Percentiles rank a stretch among this genome's conserved stretches.
Conservation (phyloP, 2,329 filamentous ascomycete genomes). For the Thielaviopsis euricoi region DNA sequence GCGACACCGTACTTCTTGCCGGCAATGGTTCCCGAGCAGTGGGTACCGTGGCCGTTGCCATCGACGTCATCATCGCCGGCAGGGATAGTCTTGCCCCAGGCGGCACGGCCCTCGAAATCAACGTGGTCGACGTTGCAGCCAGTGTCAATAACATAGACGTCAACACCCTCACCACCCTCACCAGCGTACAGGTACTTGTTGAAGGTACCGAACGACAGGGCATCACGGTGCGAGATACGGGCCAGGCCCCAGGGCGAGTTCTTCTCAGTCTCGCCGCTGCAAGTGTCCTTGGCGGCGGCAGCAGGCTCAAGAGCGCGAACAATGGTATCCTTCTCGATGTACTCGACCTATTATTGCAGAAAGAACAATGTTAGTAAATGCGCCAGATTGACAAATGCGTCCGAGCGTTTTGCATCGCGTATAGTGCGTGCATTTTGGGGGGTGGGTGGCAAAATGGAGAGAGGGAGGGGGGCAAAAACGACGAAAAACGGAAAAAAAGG, state of each 20-base stretch:
- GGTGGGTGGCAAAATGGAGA: background rate
- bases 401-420: background rate
- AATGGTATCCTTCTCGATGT: conserved; percentile 85
- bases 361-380: conserved; percentile 6
- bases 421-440: background rate
- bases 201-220: conserved; percentile 76
- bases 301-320: conserved; percentile 60
- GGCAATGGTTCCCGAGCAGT: conserved; percentile 95
- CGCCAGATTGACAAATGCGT: background rate
- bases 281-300: conserved; percentile 25
- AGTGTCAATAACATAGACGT: conserved; percentile 97
- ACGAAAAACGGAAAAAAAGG: background rate
- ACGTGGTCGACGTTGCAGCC: conserved; percentile 88
- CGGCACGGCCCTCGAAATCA: conserved; percentile 90
- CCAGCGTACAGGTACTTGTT: conserved; percentile 94
- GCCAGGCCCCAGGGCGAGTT: conserved; percentile 97
- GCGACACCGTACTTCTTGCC: conserved; percentile 99
- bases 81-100: conserved; percentile 96
- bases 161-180: conserved; percentile 89
- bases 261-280: conserved; percentile 57
- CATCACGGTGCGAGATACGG: conserved; percentile 87
- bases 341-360: conserved; percentile 69
- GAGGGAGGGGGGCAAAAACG: background rate
- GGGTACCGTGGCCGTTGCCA: conserved; percentile 96
- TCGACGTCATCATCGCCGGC: conserved; percentile 68